Conservation (phyloP, 306 rosid species). For the Mucuna pruriens region DNA sequence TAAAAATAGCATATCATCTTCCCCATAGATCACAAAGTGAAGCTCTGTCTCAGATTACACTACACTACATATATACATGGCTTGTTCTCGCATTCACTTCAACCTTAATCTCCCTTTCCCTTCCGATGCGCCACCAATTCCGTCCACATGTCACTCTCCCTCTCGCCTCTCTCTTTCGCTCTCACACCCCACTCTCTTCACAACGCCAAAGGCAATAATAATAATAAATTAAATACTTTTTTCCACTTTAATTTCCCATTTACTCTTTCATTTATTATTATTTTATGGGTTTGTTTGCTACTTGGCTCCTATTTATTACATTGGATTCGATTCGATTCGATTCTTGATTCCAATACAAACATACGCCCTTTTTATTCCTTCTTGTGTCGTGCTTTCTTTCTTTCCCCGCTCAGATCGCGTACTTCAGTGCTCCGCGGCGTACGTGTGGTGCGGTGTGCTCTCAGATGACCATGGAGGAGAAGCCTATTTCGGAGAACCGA, state of each 20-base stretch:
- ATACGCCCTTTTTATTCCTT: background rate
- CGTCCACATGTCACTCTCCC: slow-evolving; percentile 13
- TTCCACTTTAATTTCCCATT: background rate
- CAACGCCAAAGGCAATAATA: slow-evolving; percentile 11
- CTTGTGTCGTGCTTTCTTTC: background rate
- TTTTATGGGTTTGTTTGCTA: background rate
- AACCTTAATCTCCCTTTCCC: slow-evolving; percentile 23
- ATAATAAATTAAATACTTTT: background rate
- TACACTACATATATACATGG: background rate
- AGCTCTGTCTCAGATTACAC: background rate
- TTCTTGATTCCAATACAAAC: background rate
- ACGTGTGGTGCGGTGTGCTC: slow-evolving; percentile 46
- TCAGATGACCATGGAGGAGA: slow-evolving; percentile 70
- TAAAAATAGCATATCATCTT: background rate
- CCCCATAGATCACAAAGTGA: background rate
- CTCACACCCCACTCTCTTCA: slow-evolving; percentile 11
- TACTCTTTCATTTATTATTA: background rate
- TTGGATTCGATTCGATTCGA: background rate
- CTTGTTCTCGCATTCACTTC: slow-evolving; percentile 10
- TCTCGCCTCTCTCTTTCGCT: background rate
- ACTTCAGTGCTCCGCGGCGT: slow-evolving; percentile 47
- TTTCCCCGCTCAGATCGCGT: slow-evolving; percentile 49
- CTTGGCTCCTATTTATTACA: background rate
- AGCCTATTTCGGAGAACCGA: slow-evolving; percentile 60
- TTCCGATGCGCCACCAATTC: slow-evolving; percentile 4